Percentiles rank a stretch among this genome's conserved stretches.
Evolutionary conservation across 306 rosid species (phyloP).

Genomic region (Cucumis sativus): DNA sequence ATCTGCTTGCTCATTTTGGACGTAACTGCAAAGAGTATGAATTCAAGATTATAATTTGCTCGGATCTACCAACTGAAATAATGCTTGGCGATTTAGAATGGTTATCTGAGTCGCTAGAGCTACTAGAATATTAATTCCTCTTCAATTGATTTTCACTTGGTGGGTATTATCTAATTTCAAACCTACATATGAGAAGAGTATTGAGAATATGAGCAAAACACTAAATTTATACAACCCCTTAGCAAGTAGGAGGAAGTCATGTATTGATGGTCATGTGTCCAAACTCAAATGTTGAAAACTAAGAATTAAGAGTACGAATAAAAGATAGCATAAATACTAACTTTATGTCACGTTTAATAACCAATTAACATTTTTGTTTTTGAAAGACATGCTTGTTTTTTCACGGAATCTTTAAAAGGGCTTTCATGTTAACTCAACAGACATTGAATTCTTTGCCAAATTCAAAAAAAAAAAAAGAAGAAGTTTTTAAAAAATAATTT

Average conservation of each 20-base stretch:
- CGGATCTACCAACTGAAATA: neutral
- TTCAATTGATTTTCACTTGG: neutral
- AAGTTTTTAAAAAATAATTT: too few species aligned
- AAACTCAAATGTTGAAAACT: neutral
- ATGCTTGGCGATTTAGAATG: neutral
- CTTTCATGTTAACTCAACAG: too few species aligned
- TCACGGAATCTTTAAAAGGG: too few species aligned
- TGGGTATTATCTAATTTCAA: neutral
- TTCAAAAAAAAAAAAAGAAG: too few species aligned
- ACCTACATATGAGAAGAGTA: neutral
- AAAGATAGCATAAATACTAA: neutral
- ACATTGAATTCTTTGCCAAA: too few species aligned
- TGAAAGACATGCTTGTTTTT: too few species aligned
- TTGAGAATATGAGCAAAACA: neutral
- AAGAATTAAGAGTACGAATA: neutral
- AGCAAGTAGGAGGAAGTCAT: neutral
- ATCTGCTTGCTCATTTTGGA: constrained; percentile 31
- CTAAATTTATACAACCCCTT: neutral
- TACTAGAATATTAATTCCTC: neutral
- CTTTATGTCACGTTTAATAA: neutral
- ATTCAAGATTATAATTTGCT: neutral
- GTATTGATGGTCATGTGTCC: neutral
- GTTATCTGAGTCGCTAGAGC: neutral
- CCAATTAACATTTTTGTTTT: too few species aligned
- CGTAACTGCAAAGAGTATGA: constrained; percentile 9